Evolutionary conservation across 2,329 filamentous ascomycete genomes (phyloP).

Genomic region (Penicillium sp.): DNA sequence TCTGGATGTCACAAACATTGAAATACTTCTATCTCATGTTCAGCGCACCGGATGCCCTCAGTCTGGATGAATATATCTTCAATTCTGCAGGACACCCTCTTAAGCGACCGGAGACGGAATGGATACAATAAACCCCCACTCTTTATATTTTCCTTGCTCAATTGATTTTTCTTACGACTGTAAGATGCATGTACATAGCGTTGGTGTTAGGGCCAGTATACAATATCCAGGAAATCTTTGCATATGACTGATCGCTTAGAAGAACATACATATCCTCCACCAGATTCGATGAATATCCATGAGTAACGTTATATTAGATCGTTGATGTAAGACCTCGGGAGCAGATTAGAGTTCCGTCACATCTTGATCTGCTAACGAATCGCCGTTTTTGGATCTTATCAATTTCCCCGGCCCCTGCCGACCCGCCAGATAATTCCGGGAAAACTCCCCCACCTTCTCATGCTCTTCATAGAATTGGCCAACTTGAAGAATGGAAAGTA

Average conservation of each 20-base stretch:
- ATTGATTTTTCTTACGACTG: background rate
- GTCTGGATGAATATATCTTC: slow-evolving; percentile 57
- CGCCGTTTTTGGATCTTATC: background rate
- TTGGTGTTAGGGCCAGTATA: slow-evolving; percentile 1
- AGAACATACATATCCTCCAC: background rate
- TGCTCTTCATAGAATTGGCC: slow-evolving; percentile 16
- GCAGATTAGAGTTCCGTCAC: background rate
- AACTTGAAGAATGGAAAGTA: slow-evolving; percentile 28
- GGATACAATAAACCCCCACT: background rate
- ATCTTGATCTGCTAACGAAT: background rate
- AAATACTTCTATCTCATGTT: slow-evolving; percentile 92
- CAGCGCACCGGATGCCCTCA: slow-evolving; percentile 64
- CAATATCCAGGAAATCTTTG: background rate
- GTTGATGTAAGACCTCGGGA: background rate
- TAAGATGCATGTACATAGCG: slow-evolving; percentile 3
- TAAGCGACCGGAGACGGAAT: slow-evolving; percentile 31
- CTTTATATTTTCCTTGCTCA: background rate
- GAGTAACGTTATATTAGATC: no score
- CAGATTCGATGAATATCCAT: background rate
- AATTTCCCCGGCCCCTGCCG: background rate
- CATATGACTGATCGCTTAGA: background rate
- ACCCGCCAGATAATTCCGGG: background rate
- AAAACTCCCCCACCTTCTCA: background rate
- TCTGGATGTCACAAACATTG: slow-evolving; percentile 86
- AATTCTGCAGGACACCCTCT: slow-evolving; percentile 59